Evolutionary conservation across 2,329 filamentous ascomycete genomes (phyloP), one percentile per base, ranked within the genome.

Genomic region (Magnaporthiopsis incrustans): DNA sequence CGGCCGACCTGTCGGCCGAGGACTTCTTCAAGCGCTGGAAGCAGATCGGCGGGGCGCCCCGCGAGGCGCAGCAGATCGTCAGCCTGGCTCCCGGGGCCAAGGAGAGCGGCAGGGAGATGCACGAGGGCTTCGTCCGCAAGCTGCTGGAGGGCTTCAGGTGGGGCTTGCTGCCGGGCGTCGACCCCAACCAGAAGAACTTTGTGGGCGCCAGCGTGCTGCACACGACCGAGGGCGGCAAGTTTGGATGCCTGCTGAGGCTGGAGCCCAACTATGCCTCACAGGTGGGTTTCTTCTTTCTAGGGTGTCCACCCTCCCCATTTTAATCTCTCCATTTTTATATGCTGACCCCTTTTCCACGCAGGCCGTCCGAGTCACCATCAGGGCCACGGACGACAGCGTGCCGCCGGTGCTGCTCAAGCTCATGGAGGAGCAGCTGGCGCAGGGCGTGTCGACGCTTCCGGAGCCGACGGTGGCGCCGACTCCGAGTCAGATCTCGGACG

Each of bases 1-100:
- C 91, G 0, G 93, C 95, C 0, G 89, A 95, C 64, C 81, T 99
- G 56, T 85, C 85, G 8, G 87, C 89, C 0, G 95, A 99, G 63
- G 95, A 99, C 73, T 99, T 98, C 77, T 99, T 99, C 85, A 97
- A 96, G 81, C 84, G 96, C 62, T 99, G 95, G 95, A 96, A 97
- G 81, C 95, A 99, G 77, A 98, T 99, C 70, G 95, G 95, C 15
- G 92, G 90, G 6, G 86, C 86, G 1, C 89, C 93, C 1, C 85
- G 96, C 35, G 96, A 99, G 76, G 88, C 91, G 0, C 95, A 99
- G 74, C 85, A 85, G 60, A 92, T 98, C 38, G 96, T 99, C 75
- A 87, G 88, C 0, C 74, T 94, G 14, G 77, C 79, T 1, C 74
- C 74, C 1, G 82, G 32, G 26, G 81, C 26, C 33, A 81, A 77